Conservation (phyloP, 2,329 filamentous ascomycete species). For the Didymella exigua region DNA sequence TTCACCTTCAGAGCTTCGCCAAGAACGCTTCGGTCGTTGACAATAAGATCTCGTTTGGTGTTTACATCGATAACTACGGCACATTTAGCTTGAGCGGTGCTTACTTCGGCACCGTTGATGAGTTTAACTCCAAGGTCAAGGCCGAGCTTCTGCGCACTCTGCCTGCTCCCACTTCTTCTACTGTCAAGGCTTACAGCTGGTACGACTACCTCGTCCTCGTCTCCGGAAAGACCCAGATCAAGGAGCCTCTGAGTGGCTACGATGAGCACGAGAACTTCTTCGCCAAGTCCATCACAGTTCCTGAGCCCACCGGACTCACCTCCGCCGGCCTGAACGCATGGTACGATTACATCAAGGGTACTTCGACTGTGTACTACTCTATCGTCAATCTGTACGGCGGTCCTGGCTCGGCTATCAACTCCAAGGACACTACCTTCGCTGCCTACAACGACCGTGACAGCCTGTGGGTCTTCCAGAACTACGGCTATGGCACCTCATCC, state of each 20-base stretch:
- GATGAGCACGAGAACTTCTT: slow-evolving; percentile 49
- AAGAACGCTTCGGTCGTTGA: slow-evolving; percentile 50
- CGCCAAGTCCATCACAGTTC: slow-evolving; percentile 50
- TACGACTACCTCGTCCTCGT: slow-evolving; percentile 53
- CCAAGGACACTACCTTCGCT: slow-evolving; percentile 40
- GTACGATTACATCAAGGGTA: slow-evolving; percentile 41
- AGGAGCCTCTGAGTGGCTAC: slow-evolving; percentile 42
- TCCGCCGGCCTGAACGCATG: slow-evolving; percentile 33
- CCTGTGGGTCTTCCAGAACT: slow-evolving; percentile 49
- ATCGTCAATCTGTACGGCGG: slow-evolving; percentile 50
- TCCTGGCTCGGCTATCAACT: slow-evolving; percentile 45
- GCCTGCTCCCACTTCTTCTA: slow-evolving; percentile 30
- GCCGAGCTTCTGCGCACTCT: slow-evolving; percentile 49
- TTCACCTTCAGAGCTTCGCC: slow-evolving; percentile 50
- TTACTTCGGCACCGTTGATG: slow-evolving; percentile 47
- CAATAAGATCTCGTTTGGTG: slow-evolving; percentile 49
- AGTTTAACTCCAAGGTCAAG: slow-evolving; percentile 48
- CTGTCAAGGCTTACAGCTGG: slow-evolving; percentile 40
- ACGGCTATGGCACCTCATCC: slow-evolving; percentile 31
- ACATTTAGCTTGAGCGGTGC: slow-evolving; percentile 48
- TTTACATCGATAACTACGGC: slow-evolving; percentile 48
- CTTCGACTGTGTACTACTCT: slow-evolving; percentile 38
- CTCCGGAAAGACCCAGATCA: slow-evolving; percentile 36
- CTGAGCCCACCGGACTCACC: slow-evolving; percentile 41
- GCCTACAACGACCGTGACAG: slow-evolving; percentile 46